These are phyloP conservation scores for Diaporthe sp. DNA, from an alignment of 2,329 filamentous ascomycete genomes.

Conservation along the genomic window DNA sequence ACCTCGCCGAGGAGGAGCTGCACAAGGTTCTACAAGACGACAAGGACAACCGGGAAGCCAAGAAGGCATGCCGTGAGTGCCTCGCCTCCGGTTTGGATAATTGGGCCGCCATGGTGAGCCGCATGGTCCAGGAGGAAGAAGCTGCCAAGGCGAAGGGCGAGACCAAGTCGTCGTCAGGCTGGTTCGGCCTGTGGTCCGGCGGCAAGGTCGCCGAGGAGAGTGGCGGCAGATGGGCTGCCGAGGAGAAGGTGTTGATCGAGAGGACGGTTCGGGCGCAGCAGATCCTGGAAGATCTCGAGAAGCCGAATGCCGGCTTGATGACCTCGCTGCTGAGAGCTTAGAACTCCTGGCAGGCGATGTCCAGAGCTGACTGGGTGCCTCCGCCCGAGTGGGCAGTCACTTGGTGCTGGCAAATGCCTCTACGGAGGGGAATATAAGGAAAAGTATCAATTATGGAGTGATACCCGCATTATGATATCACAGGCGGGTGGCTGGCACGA, in stretches of 20 bases:
- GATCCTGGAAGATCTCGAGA: constrained; percentile 63
- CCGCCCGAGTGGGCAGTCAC: neutral
- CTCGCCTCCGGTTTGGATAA: constrained; percentile 82
- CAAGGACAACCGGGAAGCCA: constrained; percentile 55
- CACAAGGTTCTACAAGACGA: constrained; percentile 56
- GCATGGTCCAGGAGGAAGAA: constrained; percentile 69
- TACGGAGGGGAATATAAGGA: neutral
- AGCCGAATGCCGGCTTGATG: constrained; percentile 24
- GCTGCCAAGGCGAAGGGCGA: constrained; percentile 51
- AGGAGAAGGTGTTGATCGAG: constrained; percentile 68
- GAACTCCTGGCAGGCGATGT: constrained; percentile 18
- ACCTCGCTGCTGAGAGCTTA: constrained; percentile 41
- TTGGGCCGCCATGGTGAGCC: constrained; percentile 85
- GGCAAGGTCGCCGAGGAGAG: constrained; percentile 51
- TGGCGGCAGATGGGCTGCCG: constrained; percentile 65
- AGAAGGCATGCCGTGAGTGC: constrained; percentile 81
- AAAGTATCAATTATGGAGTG: neutral
- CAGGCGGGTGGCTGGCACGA: neutral
- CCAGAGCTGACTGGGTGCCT: neutral
- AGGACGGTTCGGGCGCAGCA: constrained; percentile 65
- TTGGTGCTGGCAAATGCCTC: neutral
- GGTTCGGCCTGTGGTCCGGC: constrained; percentile 59
- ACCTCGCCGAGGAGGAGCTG: constrained; percentile 80
- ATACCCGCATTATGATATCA: neutral
- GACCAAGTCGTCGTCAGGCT: constrained; percentile 48